Base-by-base conservation (phyloP, 148 eudicot species). In the Mesembryanthemum crystallinum region DNA sequence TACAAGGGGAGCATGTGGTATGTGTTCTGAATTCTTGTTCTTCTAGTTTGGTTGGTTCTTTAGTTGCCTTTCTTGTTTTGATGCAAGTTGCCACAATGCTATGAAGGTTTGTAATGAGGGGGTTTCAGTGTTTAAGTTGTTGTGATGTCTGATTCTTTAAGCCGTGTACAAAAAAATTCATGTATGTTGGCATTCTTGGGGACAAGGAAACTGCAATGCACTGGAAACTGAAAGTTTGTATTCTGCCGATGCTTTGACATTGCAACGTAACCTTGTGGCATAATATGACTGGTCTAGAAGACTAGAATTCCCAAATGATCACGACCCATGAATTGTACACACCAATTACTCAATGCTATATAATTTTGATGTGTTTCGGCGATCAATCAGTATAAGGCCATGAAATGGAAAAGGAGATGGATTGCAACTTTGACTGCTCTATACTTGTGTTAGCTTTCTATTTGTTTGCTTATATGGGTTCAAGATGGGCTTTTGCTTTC, bases 1-100 rank as follows among this genome's bases (percentile, higher is more conserved):
- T 91, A 91, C 33, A 86, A 83, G 68, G 98, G 98, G 49, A 94
- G 98, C 86, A 94, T 94, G 98, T 94, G 98, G 98, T 94, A 83
- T 79, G 86, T 77, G 7, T 42, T n/a, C 29, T 78, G 35, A 6
- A 35, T 51, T 65, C 27, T 24, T 45, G 30, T 20, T 29, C 10
- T 20, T 15, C 6, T 66, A 15, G 43, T 43, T 67, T 8, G 6
- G 1, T 29, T 17, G 8, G 8, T 28, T 25, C 3, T 13, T 23
- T 35, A 35, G 39, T 49, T 64, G 0, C 14, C n/a, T 33, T 8
- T 60, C 49, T 25, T 77, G 25, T 5, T 37, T 21, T 64, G 25
- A 14, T 64, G 49, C 49, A 45, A 45, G 1, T 7, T 45, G 49
- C 14, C 49, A 10, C 7, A 45, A 45, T 8, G 49, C 2, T 8